Conservation (phyloP, 306 rosid species). For the Boehmeria nivea region DNA sequence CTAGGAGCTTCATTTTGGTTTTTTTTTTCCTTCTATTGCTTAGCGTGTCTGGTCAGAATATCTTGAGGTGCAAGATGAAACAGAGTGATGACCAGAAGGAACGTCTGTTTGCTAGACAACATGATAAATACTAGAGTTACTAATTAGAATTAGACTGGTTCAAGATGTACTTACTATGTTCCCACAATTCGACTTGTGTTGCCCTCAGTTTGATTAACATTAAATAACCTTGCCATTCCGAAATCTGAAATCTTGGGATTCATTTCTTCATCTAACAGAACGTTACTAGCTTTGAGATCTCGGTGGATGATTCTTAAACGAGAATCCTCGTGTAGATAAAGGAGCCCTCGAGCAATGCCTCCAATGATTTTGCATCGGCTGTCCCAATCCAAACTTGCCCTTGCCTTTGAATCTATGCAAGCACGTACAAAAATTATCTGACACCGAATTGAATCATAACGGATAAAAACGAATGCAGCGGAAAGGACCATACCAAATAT, state of each 20-base stretch:
- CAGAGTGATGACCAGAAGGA: too few relatives aligned
- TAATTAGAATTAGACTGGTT: neutral
- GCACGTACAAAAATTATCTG: neutral
- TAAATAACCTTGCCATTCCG: conserved; percentile 37
- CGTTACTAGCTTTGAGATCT: conserved; percentile 41
- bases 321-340: conserved; percentile 48
- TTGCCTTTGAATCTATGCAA: conserved; percentile 22
- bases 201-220: conserved; percentile 22
- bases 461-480: neutral
- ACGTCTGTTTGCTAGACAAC: too few relatives aligned
- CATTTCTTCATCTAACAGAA: conserved; percentile 29
- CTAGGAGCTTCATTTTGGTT: too few relatives aligned
- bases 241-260: conserved; percentile 44
- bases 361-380: conserved; percentile 27
- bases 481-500: conserved; percentile 2
- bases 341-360: conserved; percentile 39
- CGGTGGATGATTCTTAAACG: conserved; percentile 37
- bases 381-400: conserved; percentile 29
- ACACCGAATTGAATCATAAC: neutral
- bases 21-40: too few relatives aligned
- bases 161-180: conserved; percentile 39
- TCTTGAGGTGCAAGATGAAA: too few relatives aligned
- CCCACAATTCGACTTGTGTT: conserved; percentile 34
- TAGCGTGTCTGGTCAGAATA: too few relatives aligned
- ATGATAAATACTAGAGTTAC: too few relatives aligned